A percentile compares a stretch with the other conserved stretches of the same genome.
These are phyloP conservation scores for Trichoderma sp. DNA, from an alignment of 2,329 filamentous ascomycete species.

Conservation along the genomic window DNA sequence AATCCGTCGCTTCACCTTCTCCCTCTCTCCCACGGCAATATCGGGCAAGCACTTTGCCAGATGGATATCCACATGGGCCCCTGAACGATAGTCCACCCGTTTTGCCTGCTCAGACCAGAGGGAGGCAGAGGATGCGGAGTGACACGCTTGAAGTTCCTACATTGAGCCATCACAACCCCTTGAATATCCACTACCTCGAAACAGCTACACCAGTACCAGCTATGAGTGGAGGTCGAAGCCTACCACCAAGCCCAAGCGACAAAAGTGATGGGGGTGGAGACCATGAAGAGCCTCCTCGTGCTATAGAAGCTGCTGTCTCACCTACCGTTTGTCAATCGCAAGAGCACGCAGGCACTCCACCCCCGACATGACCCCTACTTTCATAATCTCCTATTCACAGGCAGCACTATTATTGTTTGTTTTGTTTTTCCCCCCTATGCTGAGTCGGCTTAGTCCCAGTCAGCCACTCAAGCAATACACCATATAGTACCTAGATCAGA, in stretches of 20 bases:
- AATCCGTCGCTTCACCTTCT: background rate
- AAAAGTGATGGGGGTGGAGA: background rate
- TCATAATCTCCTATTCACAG: background rate
- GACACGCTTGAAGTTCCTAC: conserved; percentile 29
- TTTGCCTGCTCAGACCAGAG: background rate
- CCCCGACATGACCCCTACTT: too few species aligned
- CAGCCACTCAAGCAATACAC: background rate
- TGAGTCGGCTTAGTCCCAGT: background rate
- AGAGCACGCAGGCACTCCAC: background rate
- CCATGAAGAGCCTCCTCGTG: background rate
- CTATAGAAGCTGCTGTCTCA: background rate
- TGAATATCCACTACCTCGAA: background rate
- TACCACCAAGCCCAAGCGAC: background rate
- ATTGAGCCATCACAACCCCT: background rate
- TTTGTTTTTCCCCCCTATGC: background rate
- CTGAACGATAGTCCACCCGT: background rate
- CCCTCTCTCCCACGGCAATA: background rate
- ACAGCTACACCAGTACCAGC: background rate
- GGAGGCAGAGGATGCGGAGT: conserved; percentile 22
- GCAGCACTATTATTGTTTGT: background rate
- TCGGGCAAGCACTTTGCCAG: conserved; percentile 26
- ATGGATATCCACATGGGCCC: background rate
- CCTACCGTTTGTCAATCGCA: background rate
- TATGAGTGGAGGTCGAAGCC: conserved; percentile 8
- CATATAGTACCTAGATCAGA: background rate